Evolutionary conservation across 345 rosid genomes (phyloP), one percentile per base, ranked within the genome.

Genomic region (Arabidopsis thaliana): DNA sequence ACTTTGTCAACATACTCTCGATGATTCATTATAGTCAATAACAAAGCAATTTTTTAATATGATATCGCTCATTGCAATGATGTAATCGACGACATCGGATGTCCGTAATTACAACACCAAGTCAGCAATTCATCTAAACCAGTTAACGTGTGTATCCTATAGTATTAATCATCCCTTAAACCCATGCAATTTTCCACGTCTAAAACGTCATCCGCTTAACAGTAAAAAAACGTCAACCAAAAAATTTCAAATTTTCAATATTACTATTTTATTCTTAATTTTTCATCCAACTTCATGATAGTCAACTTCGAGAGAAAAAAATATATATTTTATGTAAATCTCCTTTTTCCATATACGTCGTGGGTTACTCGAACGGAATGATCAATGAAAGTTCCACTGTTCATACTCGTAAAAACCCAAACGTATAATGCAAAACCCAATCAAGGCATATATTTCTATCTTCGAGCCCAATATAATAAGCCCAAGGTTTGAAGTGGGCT

Each of bases 391-490:
- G 32, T 3, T 28, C 4, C 30, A 4, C 32, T 3, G 32, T 28
- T 28, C 4, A 28, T 28, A 3, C 4, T 28, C 32, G 41, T 8
- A 12, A 37, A 23, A 67, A 12, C 22, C 22, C 40, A 40, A 40
- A 25, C 63, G 30, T 55, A 6, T 52, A 6, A 53, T 53, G 6
- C 1, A 53, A 63, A 40, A 38, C 72, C 61, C 40, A 52, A 68
- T 3, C 2, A 8, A 67, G 50, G 24, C 25, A 53, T 2, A 37
- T 0, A 37, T 2, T 28, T 67, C 3, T 37, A 8, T 3, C 5
- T 37, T 38, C 0, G 2, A 68, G 30, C 52, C 62, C 41, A 53
- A 2, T 55, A 16, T 30, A 10, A 30, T 41, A 16, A 56, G 40
- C 38, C 50, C 63, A 41, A 6, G 1, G 41, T 42, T 42, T 9